A percentile compares a stretch with the other conserved stretches of the same genome.
These are phyloP conservation scores for Eimeria acervulina DNA, from an alignment of 169 alveolate genomes.

Conservation along the genomic window DNA sequence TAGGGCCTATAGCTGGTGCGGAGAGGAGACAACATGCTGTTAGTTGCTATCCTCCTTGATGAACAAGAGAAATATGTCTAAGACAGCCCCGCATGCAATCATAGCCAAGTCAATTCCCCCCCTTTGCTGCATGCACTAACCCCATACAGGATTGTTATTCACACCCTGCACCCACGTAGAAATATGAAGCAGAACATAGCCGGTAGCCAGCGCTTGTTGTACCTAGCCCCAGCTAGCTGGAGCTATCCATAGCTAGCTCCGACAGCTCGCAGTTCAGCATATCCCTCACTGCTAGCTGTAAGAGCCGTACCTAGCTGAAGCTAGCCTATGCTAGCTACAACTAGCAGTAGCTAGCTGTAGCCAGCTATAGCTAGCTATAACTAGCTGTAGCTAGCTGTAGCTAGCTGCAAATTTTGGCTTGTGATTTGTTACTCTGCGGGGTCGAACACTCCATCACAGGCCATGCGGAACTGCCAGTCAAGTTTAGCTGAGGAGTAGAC, in stretches of 20 bases:
- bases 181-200: no score
- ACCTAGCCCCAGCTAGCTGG: not conserved
- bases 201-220: no score
- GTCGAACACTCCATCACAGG: slow-evolving; percentile 68
- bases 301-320: not conserved
- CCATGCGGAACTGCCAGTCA: slow-evolving; percentile 82
- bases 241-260: not conserved
- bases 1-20: no score
- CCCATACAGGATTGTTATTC: no score
- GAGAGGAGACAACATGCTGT: no score
- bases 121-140: no score
- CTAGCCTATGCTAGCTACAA: not conserved
- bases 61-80: no score
- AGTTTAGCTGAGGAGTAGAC: slow-evolving; percentile 79
- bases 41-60: no score
- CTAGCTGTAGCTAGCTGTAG: slow-evolving; percentile 47
- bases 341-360: not conserved
- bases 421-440: not conserved
- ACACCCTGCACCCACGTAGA: no score
- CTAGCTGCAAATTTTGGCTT: not conserved
- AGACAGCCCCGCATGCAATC: no score
- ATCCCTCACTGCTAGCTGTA: not conserved
- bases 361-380: not conserved
- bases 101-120: no score
- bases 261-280: not conserved